A percentile compares a stretch with the other conserved stretches of the same genome.
Conservation (phyloP, 805 yeast genomes). For the Yamadazyma takamatsuzukensis region DNA sequence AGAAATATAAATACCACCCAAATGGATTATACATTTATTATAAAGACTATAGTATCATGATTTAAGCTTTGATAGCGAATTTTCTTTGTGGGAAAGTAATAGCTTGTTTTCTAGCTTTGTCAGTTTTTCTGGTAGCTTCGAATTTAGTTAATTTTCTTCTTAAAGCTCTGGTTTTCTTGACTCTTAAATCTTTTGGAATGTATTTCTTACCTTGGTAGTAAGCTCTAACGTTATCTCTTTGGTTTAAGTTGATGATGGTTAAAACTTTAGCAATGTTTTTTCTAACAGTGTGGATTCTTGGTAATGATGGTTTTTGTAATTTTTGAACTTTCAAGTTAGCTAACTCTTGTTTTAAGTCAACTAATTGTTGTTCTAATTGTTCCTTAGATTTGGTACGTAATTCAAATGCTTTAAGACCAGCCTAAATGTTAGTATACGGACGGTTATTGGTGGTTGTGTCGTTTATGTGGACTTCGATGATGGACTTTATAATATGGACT, state of each 20-base stretch:
- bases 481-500: too few species aligned
- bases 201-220: slow-evolving; percentile 93
- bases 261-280: slow-evolving; percentile 98
- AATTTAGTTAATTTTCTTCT: slow-evolving; percentile 91
- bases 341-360: slow-evolving; percentile 94
- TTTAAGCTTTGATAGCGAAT: slow-evolving; percentile 97
- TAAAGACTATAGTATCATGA: slow-evolving; percentile 10
- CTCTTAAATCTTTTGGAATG: slow-evolving; percentile 98
- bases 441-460: too few species aligned
- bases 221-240: slow-evolving; percentile 92
- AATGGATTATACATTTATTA: too few species aligned
- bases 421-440: slow-evolving; percentile 44
- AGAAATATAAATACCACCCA: too few species aligned
- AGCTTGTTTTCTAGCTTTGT: slow-evolving; percentile 85
- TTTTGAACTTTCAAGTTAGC: slow-evolving; percentile 95
- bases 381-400: slow-evolving; percentile 96
- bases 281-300: slow-evolving; percentile 96
- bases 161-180: slow-evolving; percentile 99
- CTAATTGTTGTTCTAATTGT: slow-evolving; percentile 90
- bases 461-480: too few species aligned
- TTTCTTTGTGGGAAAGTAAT: slow-evolving; percentile 98
- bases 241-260: slow-evolving; percentile 94
- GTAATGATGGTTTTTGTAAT: slow-evolving; percentile 85
- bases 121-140: slow-evolving; percentile 81
- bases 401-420: slow-evolving; percentile 93